Conservation (phyloP, 2,329 filamentous ascomycete species). For the Colletotrichum graminicola region DNA sequence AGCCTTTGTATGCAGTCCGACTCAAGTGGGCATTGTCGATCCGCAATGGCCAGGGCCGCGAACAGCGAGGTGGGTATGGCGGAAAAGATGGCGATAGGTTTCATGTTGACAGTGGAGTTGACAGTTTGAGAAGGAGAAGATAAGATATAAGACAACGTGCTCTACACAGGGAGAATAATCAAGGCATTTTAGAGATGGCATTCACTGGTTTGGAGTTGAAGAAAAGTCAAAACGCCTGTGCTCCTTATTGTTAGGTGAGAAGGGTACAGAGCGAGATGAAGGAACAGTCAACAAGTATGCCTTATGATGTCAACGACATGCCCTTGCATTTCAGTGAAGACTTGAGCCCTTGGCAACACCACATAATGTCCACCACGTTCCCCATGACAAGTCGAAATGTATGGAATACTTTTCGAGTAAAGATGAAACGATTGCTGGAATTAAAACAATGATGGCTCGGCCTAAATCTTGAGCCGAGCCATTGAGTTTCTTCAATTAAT, state of each 20-base stretch:
- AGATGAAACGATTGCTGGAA: neutral
- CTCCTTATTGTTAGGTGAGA: neutral
- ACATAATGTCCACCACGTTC: neutral
- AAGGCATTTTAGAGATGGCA: neutral
- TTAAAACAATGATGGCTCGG: neutral
- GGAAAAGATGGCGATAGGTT: neutral
- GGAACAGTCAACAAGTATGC: neutral
- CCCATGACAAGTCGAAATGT: neutral
- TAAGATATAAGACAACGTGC: no score
- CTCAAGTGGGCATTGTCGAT: constrained; percentile 14
- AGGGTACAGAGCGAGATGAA: neutral
- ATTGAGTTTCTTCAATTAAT: neutral
- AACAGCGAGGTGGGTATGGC: neutral
- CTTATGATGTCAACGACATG: neutral
- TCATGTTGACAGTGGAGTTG: neutral
- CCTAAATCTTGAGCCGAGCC: neutral
- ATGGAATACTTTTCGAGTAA: neutral
- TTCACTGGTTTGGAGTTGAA: neutral
- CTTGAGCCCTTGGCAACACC: neutral
- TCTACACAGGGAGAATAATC: neutral
- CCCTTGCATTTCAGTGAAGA: neutral
- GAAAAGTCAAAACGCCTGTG: neutral
- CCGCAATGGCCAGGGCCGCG: neutral
- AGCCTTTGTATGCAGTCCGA: constrained; percentile 12
- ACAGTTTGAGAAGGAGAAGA: neutral